Percentiles rank a stretch among this genome's conserved stretches.
These are phyloP conservation scores for Teratosphaeria pseudoeucalypti DNA, from an alignment of 2,329 filamentous ascomycete genomes.

Conservation along the genomic window DNA sequence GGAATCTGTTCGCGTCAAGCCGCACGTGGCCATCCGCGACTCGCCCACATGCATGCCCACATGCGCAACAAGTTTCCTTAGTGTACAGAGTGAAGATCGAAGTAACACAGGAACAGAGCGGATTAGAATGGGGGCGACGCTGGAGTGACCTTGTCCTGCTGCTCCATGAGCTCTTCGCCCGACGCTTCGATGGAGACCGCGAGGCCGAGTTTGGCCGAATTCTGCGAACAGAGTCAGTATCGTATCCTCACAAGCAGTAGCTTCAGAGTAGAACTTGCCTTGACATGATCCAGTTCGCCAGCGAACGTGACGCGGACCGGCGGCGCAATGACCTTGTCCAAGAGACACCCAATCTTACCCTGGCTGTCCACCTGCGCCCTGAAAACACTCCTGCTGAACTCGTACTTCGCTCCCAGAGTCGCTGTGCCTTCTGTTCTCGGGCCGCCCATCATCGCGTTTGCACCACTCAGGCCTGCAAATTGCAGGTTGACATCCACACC, in stretches of 20 bases:
- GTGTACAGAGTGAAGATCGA: slow-evolving; percentile 13
- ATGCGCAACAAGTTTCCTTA: slow-evolving; percentile 3
- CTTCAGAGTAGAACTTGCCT: slow-evolving; percentile 50
- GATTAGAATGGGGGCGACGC: slow-evolving; percentile 29
- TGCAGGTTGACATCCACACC: slow-evolving; percentile 91
- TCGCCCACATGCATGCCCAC: neutral
- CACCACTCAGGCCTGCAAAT: slow-evolving; percentile 52
- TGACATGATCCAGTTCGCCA: slow-evolving; percentile 89
- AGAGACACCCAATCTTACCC: slow-evolving; percentile 81
- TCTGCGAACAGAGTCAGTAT: slow-evolving; percentile 42
- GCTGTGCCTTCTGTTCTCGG: slow-evolving; percentile 79
- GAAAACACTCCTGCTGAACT: slow-evolving; percentile 93
- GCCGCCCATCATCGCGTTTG: slow-evolving; percentile 58
- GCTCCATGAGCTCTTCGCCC: slow-evolving; percentile 76
- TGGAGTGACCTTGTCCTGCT: slow-evolving; percentile 48
- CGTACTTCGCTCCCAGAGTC: slow-evolving; percentile 91
- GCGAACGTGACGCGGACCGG: slow-evolving; percentile 91
- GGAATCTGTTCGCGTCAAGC: neutral
- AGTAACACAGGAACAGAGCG: neutral
- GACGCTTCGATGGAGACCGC: slow-evolving; percentile 84
- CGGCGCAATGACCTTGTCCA: slow-evolving; percentile 92
- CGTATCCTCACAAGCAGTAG: neutral
- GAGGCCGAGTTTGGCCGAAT: slow-evolving; percentile 88
- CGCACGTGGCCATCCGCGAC: neutral
- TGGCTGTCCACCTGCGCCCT: slow-evolving; percentile 90